Base-by-base conservation (phyloP, 768 basidiomycete genomes). In the Lepiota venenata region DNA sequence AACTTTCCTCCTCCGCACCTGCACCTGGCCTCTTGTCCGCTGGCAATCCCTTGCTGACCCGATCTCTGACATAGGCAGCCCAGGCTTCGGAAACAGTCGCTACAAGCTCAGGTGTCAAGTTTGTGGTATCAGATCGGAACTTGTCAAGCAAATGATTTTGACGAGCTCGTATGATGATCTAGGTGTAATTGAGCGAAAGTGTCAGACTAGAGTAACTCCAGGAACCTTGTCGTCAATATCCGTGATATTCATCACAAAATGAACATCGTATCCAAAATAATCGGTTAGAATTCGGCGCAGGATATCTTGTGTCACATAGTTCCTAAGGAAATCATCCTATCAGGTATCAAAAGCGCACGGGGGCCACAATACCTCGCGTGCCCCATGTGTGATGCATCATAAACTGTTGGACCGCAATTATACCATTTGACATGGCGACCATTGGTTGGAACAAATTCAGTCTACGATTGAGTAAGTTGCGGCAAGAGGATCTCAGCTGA, bases 201-300 rank as follows among this genome's bases (percentile, higher is more conserved):
- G 5, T 21, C 12, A 21, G 29, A 20, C 14, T 15, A 21, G 16
- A 14, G 39, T 9, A 21, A 66, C 22, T 7, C 10, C 29, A 56
- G 74, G 50, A 56, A 91, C 96, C 84, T 99, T 99, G 80, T 98
- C 97, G 64, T 99, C 97, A 57, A 99, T 97, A 70, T 99, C 96
- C 4, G 97, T 99, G 61, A 99, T 84, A 69, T 99, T 99, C 93
- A 97, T 97, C 42, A 98, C 96, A 65, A 98, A 97, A 68, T 98
- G 93, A 52, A 99, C 88, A 66, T 98, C 91, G 64, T 95, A 98
- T 21, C 91, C 90, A 71, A 98, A 98, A 72, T 96, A 98, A 73
- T 98, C 93, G 1, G 87, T 78, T 77, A 98, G 76, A 48, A 99
- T 91, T 46, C 97, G 76, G 51, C 94, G 79, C 36, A 98, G 74